Percentiles rank a stretch among this genome's conserved stretches.
These are phyloP conservation scores for Phaeoacremonium minimum DNA, from an alignment of 2,329 filamentous ascomycete species.

Conservation along the genomic window DNA sequence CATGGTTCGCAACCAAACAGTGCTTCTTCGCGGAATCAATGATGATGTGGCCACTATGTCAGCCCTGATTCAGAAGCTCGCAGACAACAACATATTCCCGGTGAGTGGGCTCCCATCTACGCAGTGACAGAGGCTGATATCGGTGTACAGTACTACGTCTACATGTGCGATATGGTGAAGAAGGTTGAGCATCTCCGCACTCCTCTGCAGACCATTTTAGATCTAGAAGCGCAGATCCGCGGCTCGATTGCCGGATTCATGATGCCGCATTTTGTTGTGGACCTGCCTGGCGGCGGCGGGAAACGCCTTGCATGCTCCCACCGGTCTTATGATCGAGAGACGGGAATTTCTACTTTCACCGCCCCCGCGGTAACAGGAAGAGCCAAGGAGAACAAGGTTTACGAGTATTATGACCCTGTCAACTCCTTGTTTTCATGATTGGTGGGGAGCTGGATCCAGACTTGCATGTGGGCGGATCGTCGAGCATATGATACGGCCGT, in stretches of 20 bases:
- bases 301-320: slow-evolving; percentile 54
- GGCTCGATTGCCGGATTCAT: slow-evolving; percentile 59
- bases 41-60: slow-evolving; percentile 49
- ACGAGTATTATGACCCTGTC: slow-evolving; percentile 54
- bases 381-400: slow-evolving; percentile 41
- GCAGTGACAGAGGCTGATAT: not conserved
- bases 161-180: slow-evolving; percentile 60
- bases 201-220: slow-evolving; percentile 52
- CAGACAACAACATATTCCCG: slow-evolving; percentile 52
- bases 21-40: slow-evolving; percentile 56
- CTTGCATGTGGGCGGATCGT: too few relatives aligned
- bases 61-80: slow-evolving; percentile 46
- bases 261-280: slow-evolving; percentile 59
- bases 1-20: slow-evolving; percentile 56
- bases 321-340: slow-evolving; percentile 46
- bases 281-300: slow-evolving; percentile 59
- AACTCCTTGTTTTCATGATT: too few relatives aligned
- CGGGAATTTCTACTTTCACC: slow-evolving; percentile 49
- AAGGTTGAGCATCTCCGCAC: slow-evolving; percentile 60
- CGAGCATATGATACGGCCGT: too few relatives aligned
- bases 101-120: too few relatives aligned
- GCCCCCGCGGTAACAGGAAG: slow-evolving; percentile 46
- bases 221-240: slow-evolving; percentile 52
- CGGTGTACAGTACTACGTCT: slow-evolving; percentile 55
- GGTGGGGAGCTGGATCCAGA: too few relatives aligned